Base-by-base conservation (phyloP, 2,329 filamentous ascomycete genomes). In the Phyllosticta paracitricarpa region DNA sequence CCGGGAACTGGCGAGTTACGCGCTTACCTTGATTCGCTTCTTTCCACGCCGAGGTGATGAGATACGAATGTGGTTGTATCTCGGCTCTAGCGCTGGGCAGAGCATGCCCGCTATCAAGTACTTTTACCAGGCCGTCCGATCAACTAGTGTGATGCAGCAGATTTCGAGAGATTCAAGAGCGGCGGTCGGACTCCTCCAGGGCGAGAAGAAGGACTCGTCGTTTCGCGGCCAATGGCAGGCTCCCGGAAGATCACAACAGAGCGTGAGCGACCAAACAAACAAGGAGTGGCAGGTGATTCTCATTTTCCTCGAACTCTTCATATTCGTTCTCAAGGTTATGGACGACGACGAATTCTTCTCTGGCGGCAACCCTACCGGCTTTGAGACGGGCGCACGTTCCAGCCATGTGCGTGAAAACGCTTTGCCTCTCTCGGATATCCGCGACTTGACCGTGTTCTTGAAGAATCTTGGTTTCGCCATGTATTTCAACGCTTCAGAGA, bases 331-430 rank as follows among this genome's bases (percentile, higher is more conserved):
- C 12, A 89, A 94, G 67, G 84, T 97, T 35, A 96, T 93, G 71
- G 94, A 99, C 67, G 94, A 99, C 65, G 93, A 97, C 66, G 94
- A 99, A 68, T 99, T 99, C 70, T 88, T 96, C 64, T 83, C 84
- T 61, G 80, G 81, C 61, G 64, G 76, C 73, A 51, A 76, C 25
- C 28, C 35, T n/a, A 54, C 57, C 25, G 55, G 48, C 10, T 35
- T 54, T 22, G 59, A 57, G 12, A 61, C 25, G 12, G 51, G 59
- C n/a, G 24, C 51, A 22, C 51, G 55, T 9, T 61, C 59, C 14
- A 54, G 40, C 6, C 33, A 35, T 17, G 78, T 76, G 9, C 77
- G 78, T 59, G 81, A 83, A 64, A 86, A 89, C 71, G 86, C 89
- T 54, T 79, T 97, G 5, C 83, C 84, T 0, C 75, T 93, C 9